Conservation (phyloP, 768 basidiomycete species). For the Suillus ampliporus region DNA sequence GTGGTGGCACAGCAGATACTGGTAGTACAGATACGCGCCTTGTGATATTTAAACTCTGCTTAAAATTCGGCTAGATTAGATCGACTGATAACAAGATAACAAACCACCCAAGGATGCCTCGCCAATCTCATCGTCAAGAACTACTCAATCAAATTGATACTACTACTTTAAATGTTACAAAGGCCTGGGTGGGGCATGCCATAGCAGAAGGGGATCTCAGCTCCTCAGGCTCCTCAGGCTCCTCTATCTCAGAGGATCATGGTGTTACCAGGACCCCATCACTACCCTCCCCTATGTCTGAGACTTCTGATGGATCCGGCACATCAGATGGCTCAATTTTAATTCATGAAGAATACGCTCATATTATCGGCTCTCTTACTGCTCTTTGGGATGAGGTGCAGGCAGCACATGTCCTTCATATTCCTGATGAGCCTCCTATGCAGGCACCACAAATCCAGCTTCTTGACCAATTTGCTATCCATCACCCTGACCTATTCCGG, state of each 20-base stretch:
- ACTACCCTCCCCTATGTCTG: not conserved
- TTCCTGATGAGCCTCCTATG: not conserved
- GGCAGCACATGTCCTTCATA: not conserved
- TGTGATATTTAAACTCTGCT: not conserved
- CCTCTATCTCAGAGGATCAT: constrained; percentile 5
- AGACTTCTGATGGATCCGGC: not conserved
- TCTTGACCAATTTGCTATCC: not conserved
- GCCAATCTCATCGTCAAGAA: not conserved
- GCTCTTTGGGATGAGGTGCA: not conserved
- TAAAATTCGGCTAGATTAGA: not conserved
- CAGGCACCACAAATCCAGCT: not conserved
- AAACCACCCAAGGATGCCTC: not conserved
- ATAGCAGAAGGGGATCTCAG: not conserved
- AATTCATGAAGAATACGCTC: not conserved
- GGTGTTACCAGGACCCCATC: not conserved
- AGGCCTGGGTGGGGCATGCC: not conserved
- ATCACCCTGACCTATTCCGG: constrained; percentile 9
- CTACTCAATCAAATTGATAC: not conserved
- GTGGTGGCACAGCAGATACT: not conserved
- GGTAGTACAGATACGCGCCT: not conserved
- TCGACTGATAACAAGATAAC: not conserved
- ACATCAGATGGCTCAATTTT: not conserved
- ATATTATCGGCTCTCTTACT: not conserved
- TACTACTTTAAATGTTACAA: not conserved
- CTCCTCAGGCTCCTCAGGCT: not conserved